Evolutionary conservation across 148 eudicot genomes (phyloP).

Genomic region (Rhododendron ferrugineum): DNA sequence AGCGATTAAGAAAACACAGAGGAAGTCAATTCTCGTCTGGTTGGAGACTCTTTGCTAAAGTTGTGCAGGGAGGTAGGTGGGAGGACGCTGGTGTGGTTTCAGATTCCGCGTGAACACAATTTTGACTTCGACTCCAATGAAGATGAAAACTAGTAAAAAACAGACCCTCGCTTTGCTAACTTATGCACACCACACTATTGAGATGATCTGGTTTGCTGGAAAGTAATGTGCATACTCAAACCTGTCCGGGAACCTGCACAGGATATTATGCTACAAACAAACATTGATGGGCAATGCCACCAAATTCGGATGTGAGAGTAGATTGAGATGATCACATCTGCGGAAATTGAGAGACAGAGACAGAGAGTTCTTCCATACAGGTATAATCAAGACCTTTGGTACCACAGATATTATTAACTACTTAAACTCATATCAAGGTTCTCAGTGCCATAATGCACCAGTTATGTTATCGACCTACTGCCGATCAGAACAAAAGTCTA

Average conservation of each 20-base stretch:
- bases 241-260: not conserved
- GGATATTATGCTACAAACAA: not conserved
- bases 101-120: not conserved
- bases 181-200: not conserved
- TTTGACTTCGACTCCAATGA: too few species aligned
- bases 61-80: not conserved
- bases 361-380: not conserved
- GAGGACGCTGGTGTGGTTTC: not conserved
- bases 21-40: not conserved
- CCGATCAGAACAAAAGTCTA: conserved; percentile 21
- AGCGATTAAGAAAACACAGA: not conserved
- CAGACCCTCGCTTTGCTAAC: not conserved
- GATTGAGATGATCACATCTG: not conserved
- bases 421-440: not conserved
- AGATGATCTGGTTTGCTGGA: not conserved
- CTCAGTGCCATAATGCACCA: not conserved
- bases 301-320: not conserved
- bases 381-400: not conserved
- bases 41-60: not conserved
- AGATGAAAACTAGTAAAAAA: too few species aligned
- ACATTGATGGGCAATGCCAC: not conserved
- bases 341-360: not conserved
- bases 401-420: not conserved
- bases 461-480: conserved; percentile 3
- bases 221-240: not conserved